Evolutionary conservation across 106 monocot genomes (phyloP), one percentile per base, ranked within the genome.

Genomic region (Posidonia australis): DNA sequence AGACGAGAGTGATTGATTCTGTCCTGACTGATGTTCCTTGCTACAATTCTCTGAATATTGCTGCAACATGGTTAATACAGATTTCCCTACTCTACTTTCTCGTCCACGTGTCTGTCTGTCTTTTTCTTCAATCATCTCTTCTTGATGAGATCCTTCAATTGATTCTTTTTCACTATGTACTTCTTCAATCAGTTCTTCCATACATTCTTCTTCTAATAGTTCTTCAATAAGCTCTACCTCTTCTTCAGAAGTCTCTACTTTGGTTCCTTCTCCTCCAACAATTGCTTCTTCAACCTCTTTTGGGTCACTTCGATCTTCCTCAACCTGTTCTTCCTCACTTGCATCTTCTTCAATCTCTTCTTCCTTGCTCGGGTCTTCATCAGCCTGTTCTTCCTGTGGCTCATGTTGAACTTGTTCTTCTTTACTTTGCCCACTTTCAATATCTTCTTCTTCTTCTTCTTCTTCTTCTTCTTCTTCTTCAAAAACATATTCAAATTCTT

Each of bases 121-220:
- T 0, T 18, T 41, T 54, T 26, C 22, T 5, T 1, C 13, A 53
- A 5, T 10, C 30, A 32, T 48, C 41, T 65, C 47, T 48, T 49
- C 16, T 4, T 24, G 45, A 49, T 43, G 7, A 43, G 20, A 11
- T 43, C 42, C 43, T 36, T 42, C 43, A 17, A 60, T 19, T 31
- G 60, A 60, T 64, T 45, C 45, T 29, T 66, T 24, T 54, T 51
- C 52, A 36, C 9, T 53, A n/a, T 29, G 29, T 22, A 31, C 28
- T 52, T 66, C 65, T 53, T 67, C 31, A 18, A 32, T 41, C 52
- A 36, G 31, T 13, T 67, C 67, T 53, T 67, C 67, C 10, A 20
- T 18, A 28, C 32, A 18, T 10, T 53, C 18, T 18, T 20, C 67
- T 32, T 41, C 11, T 17, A 1, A 14, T 36, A 32, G 18, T 36